Conservation (phyloP, 2,329 filamentous ascomycete species). For the Arthrocladium fulminans region DNA sequence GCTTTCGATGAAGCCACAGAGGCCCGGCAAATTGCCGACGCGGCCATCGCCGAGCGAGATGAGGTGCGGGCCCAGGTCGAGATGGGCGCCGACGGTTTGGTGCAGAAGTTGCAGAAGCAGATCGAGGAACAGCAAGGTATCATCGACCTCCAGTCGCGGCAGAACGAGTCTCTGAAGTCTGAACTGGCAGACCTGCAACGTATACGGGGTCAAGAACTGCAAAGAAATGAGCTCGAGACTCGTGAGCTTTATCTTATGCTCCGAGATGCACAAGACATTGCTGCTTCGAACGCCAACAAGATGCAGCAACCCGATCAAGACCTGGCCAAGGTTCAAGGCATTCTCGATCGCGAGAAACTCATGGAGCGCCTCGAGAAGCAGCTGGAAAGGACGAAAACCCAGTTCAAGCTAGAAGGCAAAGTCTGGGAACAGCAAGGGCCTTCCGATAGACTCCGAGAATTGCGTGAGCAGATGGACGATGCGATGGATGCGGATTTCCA, state of each 20-base stretch:
- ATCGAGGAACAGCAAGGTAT: constrained; percentile 86
- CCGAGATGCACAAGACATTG: constrained; percentile 90
- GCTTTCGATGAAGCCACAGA: constrained; percentile 86
- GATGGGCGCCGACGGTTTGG: constrained; percentile 83
- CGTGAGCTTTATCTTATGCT: constrained; percentile 97
- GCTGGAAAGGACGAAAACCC: constrained; percentile 91
- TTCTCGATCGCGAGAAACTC: constrained; percentile 81
- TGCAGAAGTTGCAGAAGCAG: constrained; percentile 86
- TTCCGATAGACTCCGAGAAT: constrained; percentile 80
- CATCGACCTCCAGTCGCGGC: constrained; percentile 78
- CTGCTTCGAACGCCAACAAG: constrained; percentile 72
- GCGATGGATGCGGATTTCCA: constrained; percentile 45
- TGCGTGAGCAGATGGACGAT: constrained; percentile 90
- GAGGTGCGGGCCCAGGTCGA: constrained; percentile 85
- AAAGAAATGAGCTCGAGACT: constrained; percentile 91
- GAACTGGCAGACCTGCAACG: constrained; percentile 82
- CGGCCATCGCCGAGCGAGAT: constrained; percentile 90
- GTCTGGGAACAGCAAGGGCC: constrained; percentile 81
- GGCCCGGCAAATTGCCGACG: constrained; percentile 85
- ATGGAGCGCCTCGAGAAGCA: constrained; percentile 94
- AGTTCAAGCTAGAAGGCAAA: constrained; percentile 91
- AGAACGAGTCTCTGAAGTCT: constrained; percentile 78
- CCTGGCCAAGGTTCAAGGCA: constrained; percentile 76
- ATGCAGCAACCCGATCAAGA: constrained; percentile 46
- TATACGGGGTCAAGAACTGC: constrained; percentile 77